A percentile compares a stretch with the other conserved stretches of the same genome.
Conservation (phyloP, 208 protist species). For the Trypanosomatidae sp. region DNA sequence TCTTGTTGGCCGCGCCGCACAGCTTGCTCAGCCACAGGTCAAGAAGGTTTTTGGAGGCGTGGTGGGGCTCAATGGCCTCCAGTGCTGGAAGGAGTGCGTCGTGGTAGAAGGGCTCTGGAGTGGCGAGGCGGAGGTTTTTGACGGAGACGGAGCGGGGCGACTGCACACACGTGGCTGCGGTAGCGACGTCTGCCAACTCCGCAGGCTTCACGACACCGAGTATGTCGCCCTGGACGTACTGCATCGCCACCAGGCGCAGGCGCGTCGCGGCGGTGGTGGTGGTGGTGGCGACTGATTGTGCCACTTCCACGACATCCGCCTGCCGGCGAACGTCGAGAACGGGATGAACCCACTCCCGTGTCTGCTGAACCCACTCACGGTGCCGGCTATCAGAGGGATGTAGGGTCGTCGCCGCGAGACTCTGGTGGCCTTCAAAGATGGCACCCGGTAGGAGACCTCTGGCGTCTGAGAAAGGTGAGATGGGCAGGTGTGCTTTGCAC, state of each 20-base stretch:
- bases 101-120: constrained; percentile 25
- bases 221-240: constrained; percentile 18
- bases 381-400: background rate
- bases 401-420: background rate
- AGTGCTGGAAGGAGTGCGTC: constrained; percentile 36
- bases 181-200: background rate
- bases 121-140: constrained; percentile 17
- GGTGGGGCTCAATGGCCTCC: constrained; percentile 35
- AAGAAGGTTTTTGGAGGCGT: constrained; percentile 34
- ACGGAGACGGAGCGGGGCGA: constrained; percentile 10
- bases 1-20: constrained; percentile 29
- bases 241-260: constrained; percentile 8
- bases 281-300: background rate
- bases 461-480: constrained; percentile 2
- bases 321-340: constrained; percentile 39
- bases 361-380: background rate
- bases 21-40: constrained; percentile 40
- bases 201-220: constrained; percentile 12
- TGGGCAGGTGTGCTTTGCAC: constrained; percentile 9
- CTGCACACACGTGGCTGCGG: background rate
- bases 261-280: background rate
- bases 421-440: constrained; percentile 44
- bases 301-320: constrained; percentile 5
- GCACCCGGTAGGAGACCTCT: constrained; percentile 32
- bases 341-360: constrained; percentile 32